Percentiles rank a stretch among this genome's conserved stretches.
Conservation (phyloP, 164 flowering plant genomes). For the Brasenia schreberi region DNA sequence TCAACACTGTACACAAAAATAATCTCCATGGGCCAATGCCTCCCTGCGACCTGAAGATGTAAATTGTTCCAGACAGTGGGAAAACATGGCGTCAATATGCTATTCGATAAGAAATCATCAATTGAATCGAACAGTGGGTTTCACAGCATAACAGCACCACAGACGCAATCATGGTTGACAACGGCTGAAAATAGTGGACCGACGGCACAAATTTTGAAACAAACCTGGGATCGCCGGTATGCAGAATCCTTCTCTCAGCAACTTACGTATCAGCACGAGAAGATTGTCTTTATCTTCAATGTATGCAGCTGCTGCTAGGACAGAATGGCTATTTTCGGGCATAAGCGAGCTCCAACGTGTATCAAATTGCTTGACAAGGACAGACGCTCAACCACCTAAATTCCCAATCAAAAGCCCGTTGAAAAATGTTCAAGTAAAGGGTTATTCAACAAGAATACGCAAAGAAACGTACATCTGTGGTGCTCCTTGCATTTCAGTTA, state of each 20-base stretch:
- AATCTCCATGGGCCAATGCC: too few species aligned
- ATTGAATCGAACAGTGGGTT: too few species aligned
- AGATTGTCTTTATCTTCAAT: background rate
- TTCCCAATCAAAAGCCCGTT: background rate
- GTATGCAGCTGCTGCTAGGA: background rate
- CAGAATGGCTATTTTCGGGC: background rate
- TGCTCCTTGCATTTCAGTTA: constrained; percentile 23
- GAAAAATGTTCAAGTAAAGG: background rate
- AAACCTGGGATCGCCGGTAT: background rate
- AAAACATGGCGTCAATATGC: too few species aligned
- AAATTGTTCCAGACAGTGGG: too few species aligned
- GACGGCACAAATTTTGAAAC: too few species aligned
- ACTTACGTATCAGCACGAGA: too few species aligned
- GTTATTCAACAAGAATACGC: background rate
- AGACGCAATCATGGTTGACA: background rate
- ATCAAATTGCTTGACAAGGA: background rate
- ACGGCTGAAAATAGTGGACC: background rate
- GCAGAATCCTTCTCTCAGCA: background rate
- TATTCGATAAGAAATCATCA: too few species aligned
- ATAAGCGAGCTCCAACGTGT: background rate
- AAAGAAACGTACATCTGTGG: constrained; percentile 6
- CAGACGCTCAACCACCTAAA: background rate
- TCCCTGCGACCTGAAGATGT: too few species aligned
- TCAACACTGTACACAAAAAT: too few species aligned
- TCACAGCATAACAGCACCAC: background rate